Evolutionary conservation across 2,329 filamentous ascomycete species (phyloP), one percentile per base, ranked within the genome.

Genomic region (Monosporascus sp.): DNA sequence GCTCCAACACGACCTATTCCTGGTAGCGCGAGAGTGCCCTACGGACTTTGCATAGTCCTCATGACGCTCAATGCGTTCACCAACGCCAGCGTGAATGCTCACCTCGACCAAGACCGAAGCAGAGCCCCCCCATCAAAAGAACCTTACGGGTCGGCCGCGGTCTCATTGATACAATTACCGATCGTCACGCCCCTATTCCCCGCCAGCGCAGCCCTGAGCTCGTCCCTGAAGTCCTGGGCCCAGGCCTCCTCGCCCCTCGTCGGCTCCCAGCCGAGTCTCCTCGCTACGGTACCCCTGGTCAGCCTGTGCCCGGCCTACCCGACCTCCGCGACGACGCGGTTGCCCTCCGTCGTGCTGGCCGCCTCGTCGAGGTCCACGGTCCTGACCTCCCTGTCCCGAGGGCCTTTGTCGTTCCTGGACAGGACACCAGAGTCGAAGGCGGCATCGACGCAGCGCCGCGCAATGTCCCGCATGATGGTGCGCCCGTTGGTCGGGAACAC

Each of bases 351-450:
- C 24, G 24, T 26, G 24, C 1, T 26, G 24, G 24, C 24, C 24
- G 24, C 24, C 24, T 26, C 24, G 24, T 49, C 45, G 3, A 57
- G 26, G 6, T 37, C 47, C 5, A 56, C 26, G 24, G 38, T 53
- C 2, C 54, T 37, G 1, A 59, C 37, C 51, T 57, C 51, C 49
- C 40, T 51, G 24, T 40, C 5, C 26, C 9, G 24, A 17, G 58
- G 55, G 19, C 35, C 22, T 14, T n/a, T 20, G 2, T 47, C 51
- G 3, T 27, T 48, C 26, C 40, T 45, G 7, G 57, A 55, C 20
- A 59, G 48, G n/a, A 49, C 51, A 0, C 57, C 55, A 16, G 51
- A 51, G 22, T 48, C 57, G n/a, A 59, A 59, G 16, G 55, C 55
- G 7, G 53, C 50, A 19, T 54, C 53, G 9, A 59, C 45, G 26